Evolutionary conservation across 2,329 filamentous ascomycete genomes (phyloP), one percentile per base, ranked within the genome.

Genomic region (Colletotrichum tamarilloi): DNA sequence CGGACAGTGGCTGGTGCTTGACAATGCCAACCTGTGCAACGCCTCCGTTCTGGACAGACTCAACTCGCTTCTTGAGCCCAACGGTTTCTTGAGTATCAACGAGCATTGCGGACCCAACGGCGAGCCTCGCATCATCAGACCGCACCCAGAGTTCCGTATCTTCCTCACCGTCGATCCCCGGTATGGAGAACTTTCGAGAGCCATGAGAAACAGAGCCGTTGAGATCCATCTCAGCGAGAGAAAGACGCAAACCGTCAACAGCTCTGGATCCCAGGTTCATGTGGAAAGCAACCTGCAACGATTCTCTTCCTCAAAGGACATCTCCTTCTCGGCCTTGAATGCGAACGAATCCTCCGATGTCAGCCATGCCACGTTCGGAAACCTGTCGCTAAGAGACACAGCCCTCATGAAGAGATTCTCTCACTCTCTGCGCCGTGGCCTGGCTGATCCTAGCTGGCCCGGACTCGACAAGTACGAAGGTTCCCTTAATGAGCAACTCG

Each of bases 1-100:
- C 77, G 97, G 97, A 16, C 90, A 95, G 74, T 99, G 97, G 97
- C 87, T 99, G 22, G 92, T 99, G 12, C 90, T 99, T 26, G 97
- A 99, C 82, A 98, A 99, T 82, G 97, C 97, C 73, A 99, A 99
- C 79, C 89, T 99, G 70, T 99, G 97, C 84, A 98, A 93, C 78
- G 93, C 96, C 28, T 98, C 96, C 7, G 97, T 99, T 1, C 88
- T 99, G 11, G 97, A 99, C 82, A 90, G 97, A 74, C 86, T 99
- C 64, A 99, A 99, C 81, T 98, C 97, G 0, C 85, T 99, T 9
- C 92, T 98, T 8, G 97, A 99, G 80, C 95, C 95, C 0, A 92
- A 95, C 78, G 97, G 97, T 1, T 92, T 91, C 75, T 85, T 99
- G 26, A 95, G 94, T 77, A 93, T 99, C 80, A 98, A 98, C 78